Evolutionary conservation across 345 rosid species (phyloP).

Genomic region (Pugionium dolabratum): DNA sequence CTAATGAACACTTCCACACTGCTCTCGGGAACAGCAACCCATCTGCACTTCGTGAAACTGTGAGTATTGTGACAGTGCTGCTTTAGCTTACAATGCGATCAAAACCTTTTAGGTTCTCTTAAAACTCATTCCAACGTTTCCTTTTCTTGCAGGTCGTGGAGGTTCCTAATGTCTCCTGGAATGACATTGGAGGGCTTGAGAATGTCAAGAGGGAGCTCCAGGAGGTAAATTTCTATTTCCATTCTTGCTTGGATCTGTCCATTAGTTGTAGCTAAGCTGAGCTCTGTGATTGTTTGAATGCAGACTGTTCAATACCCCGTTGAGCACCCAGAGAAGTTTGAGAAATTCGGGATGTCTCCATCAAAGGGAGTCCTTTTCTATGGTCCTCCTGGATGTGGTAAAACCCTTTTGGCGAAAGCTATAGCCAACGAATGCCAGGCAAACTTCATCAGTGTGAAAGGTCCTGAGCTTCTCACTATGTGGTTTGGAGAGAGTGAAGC

Average conservation of each 20-base stretch:
- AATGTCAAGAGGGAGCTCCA: slow-evolving; percentile 36
- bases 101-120: not conserved
- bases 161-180: slow-evolving; percentile 91
- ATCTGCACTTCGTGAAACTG: slow-evolving; percentile 87
- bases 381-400: slow-evolving; percentile 98
- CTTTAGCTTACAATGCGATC: not conserved
- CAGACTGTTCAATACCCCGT: slow-evolving; percentile 99
- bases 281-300: slow-evolving; percentile 18
- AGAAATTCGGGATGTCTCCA: slow-evolving; percentile 60
- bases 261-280: slow-evolving; percentile 10
- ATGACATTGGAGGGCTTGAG: slow-evolving; percentile 95
- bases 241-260: slow-evolving; percentile 19
- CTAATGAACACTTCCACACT: slow-evolving; percentile 92
- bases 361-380: slow-evolving; percentile 97
- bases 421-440: slow-evolving; percentile 98
- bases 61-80: slow-evolving; percentile 42
- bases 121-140: not conserved
- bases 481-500: slow-evolving; percentile 99
- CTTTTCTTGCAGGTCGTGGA: slow-evolving; percentile 71
- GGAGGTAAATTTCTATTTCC: slow-evolving; percentile 54
- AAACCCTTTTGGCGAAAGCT: slow-evolving; percentile 96
- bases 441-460: slow-evolving; percentile 94
- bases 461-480: slow-evolving; percentile 97
- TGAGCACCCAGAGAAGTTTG: slow-evolving; percentile 85
- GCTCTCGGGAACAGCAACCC: slow-evolving; percentile 92